Conservation (phyloP, 192 early-diverging fungal species). For the Mortierella alpina region DNA sequence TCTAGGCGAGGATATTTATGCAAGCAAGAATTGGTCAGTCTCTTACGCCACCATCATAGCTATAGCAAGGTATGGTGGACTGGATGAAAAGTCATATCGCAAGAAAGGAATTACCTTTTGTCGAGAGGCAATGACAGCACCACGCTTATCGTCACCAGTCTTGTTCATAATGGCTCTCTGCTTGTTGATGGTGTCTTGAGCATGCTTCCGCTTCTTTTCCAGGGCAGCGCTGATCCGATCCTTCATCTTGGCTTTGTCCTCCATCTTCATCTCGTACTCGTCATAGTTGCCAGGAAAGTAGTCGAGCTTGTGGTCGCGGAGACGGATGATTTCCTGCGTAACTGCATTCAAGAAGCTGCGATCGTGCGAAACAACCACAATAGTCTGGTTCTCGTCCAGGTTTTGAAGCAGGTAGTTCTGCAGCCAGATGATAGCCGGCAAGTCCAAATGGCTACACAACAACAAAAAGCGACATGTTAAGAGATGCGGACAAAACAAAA, state of each 20-base stretch:
- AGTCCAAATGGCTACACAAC: conserved; percentile 75
- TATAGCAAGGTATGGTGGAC: background rate
- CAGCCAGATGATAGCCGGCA: conserved; percentile 94
- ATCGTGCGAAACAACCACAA: conserved; percentile 93
- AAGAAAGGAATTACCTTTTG: conserved; percentile 68
- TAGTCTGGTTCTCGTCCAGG: conserved; percentile 67
- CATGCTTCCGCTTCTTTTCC: conserved; percentile 80
- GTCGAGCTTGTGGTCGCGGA: conserved; percentile 74
- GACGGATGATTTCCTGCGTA: conserved; percentile 78
- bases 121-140: conserved; percentile 78
- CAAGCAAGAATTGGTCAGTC: background rate
- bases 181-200: conserved; percentile 82
- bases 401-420: conserved; percentile 77
- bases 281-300: conserved; percentile 92
- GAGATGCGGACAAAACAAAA: background rate
- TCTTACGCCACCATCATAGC: background rate
- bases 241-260: conserved; percentile 77
- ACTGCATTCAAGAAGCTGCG: conserved; percentile 87
- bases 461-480: background rate
- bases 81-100: background rate
- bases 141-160: conserved; percentile 86
- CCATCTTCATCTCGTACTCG: conserved; percentile 80
- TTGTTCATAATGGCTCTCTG: conserved; percentile 76
- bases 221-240: conserved; percentile 69
- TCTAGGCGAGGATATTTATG: conserved; percentile 43